Evolutionary conservation across 2,329 filamentous ascomycete genomes (phyloP).

Genomic region (Aureobasidium namibiae): DNA sequence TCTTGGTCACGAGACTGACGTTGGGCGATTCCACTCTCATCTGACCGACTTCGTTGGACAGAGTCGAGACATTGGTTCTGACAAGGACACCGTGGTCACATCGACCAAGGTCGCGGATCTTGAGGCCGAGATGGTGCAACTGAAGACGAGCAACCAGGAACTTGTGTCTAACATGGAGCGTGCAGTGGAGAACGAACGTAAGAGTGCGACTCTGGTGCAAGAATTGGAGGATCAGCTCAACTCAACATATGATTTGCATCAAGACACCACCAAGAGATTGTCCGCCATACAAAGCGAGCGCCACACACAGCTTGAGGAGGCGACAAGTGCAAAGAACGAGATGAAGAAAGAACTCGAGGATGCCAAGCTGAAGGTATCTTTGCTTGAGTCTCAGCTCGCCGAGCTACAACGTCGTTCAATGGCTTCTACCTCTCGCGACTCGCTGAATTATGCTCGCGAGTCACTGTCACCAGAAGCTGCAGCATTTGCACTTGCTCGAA

Average conservation of each 20-base stretch:
- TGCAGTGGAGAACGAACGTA: slow-evolving; percentile 64
- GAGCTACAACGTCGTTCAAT: slow-evolving; percentile 34
- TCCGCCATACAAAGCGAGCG: slow-evolving; percentile 54
- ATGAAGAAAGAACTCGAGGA: slow-evolving; percentile 63
- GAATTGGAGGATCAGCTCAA: slow-evolving; percentile 96
- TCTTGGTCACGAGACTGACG: slow-evolving; percentile 54
- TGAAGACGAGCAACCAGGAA: slow-evolving; percentile 44
- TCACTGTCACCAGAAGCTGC: slow-evolving; percentile 38
- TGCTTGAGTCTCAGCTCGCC: slow-evolving; percentile 64
- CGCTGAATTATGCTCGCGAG: slow-evolving; percentile 24
- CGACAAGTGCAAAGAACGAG: slow-evolving; percentile 33
- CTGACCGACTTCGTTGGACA: slow-evolving; percentile 37
- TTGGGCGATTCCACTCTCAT: slow-evolving; percentile 33
- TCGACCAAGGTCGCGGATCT: slow-evolving; percentile 31
- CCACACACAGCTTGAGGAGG: slow-evolving; percentile 34
- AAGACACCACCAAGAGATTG: slow-evolving; percentile 73
- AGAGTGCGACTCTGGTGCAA: slow-evolving; percentile 84
- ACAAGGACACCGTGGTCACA: slow-evolving; percentile 26
- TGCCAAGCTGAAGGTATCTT: slow-evolving; percentile 62
- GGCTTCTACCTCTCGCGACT: slow-evolving; percentile 22
- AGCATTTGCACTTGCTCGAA: slow-evolving; percentile 39
- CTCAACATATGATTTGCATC: slow-evolving; percentile 88
- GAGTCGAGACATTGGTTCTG: slow-evolving; percentile 18
- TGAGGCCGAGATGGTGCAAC: slow-evolving; percentile 36
- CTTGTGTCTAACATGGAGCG: slow-evolving; percentile 50